Conservation (phyloP, 1,139 yeast species). For the Ogataea hybrid region DNA sequence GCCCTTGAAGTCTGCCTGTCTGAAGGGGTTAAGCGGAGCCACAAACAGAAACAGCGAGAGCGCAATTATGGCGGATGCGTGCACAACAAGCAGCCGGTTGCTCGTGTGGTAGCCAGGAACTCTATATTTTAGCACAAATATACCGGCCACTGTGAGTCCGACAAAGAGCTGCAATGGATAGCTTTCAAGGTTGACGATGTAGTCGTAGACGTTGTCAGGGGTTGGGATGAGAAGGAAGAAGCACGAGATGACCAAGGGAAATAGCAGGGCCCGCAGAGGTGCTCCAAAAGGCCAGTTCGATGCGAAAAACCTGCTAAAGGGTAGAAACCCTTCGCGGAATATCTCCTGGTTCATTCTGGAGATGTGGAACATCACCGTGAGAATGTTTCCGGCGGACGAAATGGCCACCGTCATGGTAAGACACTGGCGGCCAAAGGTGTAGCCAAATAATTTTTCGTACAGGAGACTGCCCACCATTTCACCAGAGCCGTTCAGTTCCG, state of each 20-base stretch:
- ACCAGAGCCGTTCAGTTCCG: conserved; percentile 46
- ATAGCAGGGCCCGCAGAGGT: conserved; percentile 43
- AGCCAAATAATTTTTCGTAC: conserved; percentile 55
- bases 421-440: conserved; percentile 45
- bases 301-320: conserved; percentile 50
- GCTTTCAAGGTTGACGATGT: conserved; percentile 54
- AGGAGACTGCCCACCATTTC: conserved; percentile 55
- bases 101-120: conserved; percentile 49
- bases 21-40: conserved; percentile 43
- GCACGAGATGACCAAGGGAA: conserved; percentile 33
- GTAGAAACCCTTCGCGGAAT: conserved; percentile 58
- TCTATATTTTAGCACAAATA: conserved; percentile 43
- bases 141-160: conserved; percentile 48
- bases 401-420: conserved; percentile 53
- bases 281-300: conserved; percentile 58
- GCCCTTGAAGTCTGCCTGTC: conserved; percentile 38
- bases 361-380: conserved; percentile 57
- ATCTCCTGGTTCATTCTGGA: conserved; percentile 60
- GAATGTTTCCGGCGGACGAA: conserved; percentile 60
- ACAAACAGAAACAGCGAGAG: conserved; percentile 42
- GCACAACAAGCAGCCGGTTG: conserved; percentile 41
- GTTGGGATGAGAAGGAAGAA: conserved; percentile 34
- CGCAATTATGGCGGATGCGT: conserved; percentile 39
- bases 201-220: conserved; percentile 43
- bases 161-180: conserved; percentile 52